Percentiles rank a stretch among this genome's conserved stretches.
Conservation (phyloP, 2,329 filamentous ascomycete species). For the Fusarium caatingaense region DNA sequence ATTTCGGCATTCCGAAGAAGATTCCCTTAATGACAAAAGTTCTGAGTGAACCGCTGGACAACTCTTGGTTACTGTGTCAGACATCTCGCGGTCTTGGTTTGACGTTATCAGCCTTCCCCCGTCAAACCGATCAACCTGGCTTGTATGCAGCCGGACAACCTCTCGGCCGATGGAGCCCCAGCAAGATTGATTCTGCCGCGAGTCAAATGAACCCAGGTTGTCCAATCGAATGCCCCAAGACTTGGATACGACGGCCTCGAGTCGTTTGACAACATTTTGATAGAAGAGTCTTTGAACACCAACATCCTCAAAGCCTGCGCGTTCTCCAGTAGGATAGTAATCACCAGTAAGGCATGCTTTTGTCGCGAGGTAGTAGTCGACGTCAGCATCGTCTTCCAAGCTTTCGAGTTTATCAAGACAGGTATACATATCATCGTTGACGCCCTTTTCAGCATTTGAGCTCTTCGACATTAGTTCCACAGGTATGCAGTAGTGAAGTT, state of each 20-base stretch:
- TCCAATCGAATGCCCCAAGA: neutral
- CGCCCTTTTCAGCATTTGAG: accelerated
- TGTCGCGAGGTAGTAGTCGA: neutral
- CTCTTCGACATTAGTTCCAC: neutral
- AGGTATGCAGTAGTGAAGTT: conserved; percentile 2
- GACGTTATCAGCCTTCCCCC: too few relatives aligned
- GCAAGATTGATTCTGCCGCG: neutral
- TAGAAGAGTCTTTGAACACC: conserved; percentile 1
- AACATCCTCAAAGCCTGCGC: neutral
- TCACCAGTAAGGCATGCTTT: neutral
- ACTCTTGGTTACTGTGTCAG: neutral
- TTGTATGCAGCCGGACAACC: neutral
- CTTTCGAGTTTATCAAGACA: neutral
- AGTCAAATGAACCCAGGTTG: neutral
- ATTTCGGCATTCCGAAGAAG: too few relatives aligned
- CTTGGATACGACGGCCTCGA: neutral
- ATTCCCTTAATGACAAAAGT: too few relatives aligned
- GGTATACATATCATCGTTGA: neutral
- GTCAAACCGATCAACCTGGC: too few relatives aligned
- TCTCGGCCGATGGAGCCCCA: neutral
- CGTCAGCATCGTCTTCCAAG: neutral
- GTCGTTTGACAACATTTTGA: neutral
- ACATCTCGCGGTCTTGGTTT: too few relatives aligned
- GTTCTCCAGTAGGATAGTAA: neutral
- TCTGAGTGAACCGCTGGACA: neutral